Evolutionary conservation across 2,329 filamentous ascomycete species (phyloP), one percentile per base, ranked within the genome.

Genomic region (Tolypocladium tropicale): DNA sequence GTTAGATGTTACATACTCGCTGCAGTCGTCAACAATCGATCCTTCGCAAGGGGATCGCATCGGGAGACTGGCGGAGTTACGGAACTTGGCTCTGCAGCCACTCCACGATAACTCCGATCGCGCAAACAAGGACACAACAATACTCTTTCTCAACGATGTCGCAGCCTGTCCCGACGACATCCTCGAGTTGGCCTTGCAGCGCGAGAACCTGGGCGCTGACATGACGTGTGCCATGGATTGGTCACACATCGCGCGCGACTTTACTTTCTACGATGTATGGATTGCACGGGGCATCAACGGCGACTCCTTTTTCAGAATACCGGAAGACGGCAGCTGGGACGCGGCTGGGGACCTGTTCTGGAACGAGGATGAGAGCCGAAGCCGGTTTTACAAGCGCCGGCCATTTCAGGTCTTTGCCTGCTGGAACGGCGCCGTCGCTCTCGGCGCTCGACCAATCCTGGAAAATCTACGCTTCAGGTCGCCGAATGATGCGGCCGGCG

Each of bases 221-320:
- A 82, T 82, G 76, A 77, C 75, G 0, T 85, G 81, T 61, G 79
- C 72, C 6, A 78, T 85, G 74, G 81, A 85, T 64, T 85, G 81
- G 80, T 76, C 72, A 0, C 76, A 75, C 50, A 65, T 70, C 4
- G 74, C 70, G 0, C 55, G 55, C 0, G 67, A 76, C 2, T 76
- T 76, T 0, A 77, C 73, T 0, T 84, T 84, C 60, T 82, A 83
- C 62, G 80, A 84, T 57, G 72, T 81, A 2, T 83, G 79, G 80
- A 69, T 82, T 23, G 74, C 77, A 0, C 75, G 81, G 9, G 72
- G 68, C 3, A 73, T 84, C 51, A 69, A 67, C 1, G 81, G 82
- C 2, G 76, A 84, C 60, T 69, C 72, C 0, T 84, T 84, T 64
- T 83, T 82, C 62, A 66, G 78, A 0, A 76, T 84, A 5, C 76